phyloP scores from a whole-genome alignment of 2,329 filamentous ascomycete species.

The Aspergillus alliaceus region DNA sequence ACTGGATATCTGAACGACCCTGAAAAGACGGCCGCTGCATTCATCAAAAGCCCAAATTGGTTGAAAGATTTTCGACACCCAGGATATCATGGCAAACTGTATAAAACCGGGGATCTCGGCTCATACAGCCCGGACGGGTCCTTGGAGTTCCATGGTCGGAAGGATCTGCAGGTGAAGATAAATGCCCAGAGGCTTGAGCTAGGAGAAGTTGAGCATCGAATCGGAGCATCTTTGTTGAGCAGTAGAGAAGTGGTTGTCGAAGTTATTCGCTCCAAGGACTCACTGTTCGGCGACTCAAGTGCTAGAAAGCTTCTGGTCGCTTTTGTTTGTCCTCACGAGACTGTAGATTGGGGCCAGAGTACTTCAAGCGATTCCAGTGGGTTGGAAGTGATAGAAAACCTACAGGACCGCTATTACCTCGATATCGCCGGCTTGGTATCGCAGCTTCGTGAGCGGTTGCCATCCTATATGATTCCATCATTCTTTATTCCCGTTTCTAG shows the following conservation, averaged over 20 bases:
- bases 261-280: neutral
- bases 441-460: neutral
- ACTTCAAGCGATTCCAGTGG: neutral
- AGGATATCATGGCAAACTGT: constrained; percentile 13
- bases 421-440: neutral
- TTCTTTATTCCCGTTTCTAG: neutral
- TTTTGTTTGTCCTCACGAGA: neutral
- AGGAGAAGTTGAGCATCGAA: constrained; percentile 31
- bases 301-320: no score
- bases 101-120: constrained; percentile 39
- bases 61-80: neutral
- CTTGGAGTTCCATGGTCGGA: constrained; percentile 32
- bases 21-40: constrained; percentile 15
- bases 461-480: constrained; percentile 1
- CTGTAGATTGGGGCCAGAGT: neutral
- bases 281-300: neutral
- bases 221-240: neutral
- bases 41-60: neutral
- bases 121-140: constrained; percentile 29
- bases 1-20: constrained; percentile 37
- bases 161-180: constrained; percentile 36
- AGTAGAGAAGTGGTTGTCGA: neutral
- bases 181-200: constrained; percentile 37
- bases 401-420: neutral
- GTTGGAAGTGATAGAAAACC: neutral